These are phyloP conservation scores for Acacia confusa DNA, from an alignment of 306 rosid species.

Conservation along the genomic window DNA sequence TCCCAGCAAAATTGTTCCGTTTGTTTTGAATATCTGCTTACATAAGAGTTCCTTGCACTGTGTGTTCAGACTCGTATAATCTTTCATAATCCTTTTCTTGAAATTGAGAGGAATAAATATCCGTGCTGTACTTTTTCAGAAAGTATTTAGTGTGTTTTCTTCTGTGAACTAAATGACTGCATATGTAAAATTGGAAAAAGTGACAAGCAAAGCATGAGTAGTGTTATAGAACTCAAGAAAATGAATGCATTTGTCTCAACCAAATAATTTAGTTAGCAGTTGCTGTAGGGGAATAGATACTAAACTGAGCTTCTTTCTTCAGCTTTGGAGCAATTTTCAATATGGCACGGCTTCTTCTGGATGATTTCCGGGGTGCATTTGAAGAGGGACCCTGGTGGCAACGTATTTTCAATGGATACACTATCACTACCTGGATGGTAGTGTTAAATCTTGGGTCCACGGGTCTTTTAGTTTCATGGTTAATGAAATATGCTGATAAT, in stretches of 20 bases:
- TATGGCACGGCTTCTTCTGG: slow-evolving; percentile 72
- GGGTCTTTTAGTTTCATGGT: slow-evolving; percentile 92
- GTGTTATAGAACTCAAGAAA: slow-evolving; percentile 14
- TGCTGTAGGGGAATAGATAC: not conserved
- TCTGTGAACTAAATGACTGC: not conserved
- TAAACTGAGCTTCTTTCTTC: slow-evolving; percentile 33
- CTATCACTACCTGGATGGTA: slow-evolving; percentile 83
- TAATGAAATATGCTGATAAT: slow-evolving; percentile 97
- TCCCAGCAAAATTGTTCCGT: not conserved
- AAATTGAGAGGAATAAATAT: not conserved
- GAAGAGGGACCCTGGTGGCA: slow-evolving; percentile 98
- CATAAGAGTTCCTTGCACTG: not conserved
- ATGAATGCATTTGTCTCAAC: slow-evolving; percentile 1
- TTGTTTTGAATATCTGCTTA: slow-evolving; percentile 9
- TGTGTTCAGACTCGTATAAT: not conserved
- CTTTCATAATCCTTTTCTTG: not conserved
- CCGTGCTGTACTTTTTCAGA: not conserved
- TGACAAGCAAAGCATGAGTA: slow-evolving; percentile 10
- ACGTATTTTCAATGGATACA: slow-evolving; percentile 83
- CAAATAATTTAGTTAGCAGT: slow-evolving; percentile 1
- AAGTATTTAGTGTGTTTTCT: not conserved
- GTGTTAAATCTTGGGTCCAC: slow-evolving; percentile 94
- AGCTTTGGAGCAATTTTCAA: slow-evolving; percentile 96
- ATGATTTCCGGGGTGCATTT: slow-evolving; percentile 89
- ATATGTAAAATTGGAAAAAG: slow-evolving; percentile 3